These are phyloP conservation scores for Amauroascus verrucosus DNA, from an alignment of 2,329 filamentous ascomycete species.

Conservation along the genomic window DNA sequence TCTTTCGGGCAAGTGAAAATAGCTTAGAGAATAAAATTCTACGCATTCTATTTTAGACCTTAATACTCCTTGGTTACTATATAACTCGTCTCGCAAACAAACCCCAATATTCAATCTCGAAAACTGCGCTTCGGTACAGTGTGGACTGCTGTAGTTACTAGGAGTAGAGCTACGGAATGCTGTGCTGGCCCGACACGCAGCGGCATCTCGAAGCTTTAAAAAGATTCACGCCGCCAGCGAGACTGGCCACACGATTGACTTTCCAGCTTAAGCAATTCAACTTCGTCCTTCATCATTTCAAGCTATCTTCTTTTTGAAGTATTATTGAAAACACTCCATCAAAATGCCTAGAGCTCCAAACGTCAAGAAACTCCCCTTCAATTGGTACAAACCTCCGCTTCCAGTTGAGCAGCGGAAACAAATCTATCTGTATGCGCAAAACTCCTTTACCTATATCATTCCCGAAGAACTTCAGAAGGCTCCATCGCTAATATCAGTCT, in stretches of 20 bases:
- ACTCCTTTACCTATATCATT: neutral
- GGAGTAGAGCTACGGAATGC: too few relatives aligned
- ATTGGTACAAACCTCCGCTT: constrained; percentile 11
- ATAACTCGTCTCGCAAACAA: too few relatives aligned
- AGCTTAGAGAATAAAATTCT: too few relatives aligned
- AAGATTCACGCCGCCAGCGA: too few relatives aligned
- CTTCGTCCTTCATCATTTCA: neutral
- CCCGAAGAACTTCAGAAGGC: neutral
- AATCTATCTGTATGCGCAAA: constrained; percentile 37
- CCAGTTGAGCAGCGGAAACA: constrained; percentile 28
- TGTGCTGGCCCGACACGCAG: too few relatives aligned
- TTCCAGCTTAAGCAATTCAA: neutral
- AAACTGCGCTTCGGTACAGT: constrained; percentile 16
- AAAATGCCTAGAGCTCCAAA: constrained; percentile 1
- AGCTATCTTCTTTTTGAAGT: neutral
- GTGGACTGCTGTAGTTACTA: too few relatives aligned
- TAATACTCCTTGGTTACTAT: too few relatives aligned
- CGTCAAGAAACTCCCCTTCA: constrained; percentile 4
- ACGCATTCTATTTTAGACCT: too few relatives aligned
- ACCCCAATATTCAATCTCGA: constrained; percentile 16
- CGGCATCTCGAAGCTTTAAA: too few relatives aligned
- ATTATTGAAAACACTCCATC: neutral
- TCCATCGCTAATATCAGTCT: constrained; percentile 1
- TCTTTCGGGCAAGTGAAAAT: too few relatives aligned
- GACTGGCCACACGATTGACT: too few relatives aligned